phyloP scores from a whole-genome alignment of 331 rosid species.

The Saraca asoca region DNA sequence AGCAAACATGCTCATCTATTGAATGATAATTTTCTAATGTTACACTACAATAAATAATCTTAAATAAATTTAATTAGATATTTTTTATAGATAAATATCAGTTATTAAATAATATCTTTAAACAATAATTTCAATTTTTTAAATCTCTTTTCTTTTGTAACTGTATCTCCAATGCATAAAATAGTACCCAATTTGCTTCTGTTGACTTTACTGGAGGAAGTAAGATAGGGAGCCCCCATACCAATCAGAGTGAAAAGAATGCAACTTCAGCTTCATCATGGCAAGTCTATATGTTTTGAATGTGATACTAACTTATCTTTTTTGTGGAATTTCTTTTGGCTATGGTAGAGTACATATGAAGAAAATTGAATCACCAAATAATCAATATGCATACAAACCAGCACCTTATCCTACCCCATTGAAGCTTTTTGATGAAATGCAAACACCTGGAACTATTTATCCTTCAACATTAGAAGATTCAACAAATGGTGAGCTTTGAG shows the following conservation, averaged over 20 bases:
- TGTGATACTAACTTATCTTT: constrained; percentile 50
- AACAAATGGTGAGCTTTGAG: constrained; percentile 53
- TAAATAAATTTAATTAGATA: too few relatives aligned
- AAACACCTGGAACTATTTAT: constrained; percentile 92
- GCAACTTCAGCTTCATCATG: constrained; percentile 43
- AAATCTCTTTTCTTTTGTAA: constrained; percentile 41
- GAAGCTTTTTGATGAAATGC: constrained; percentile 81
- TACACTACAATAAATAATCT: too few relatives aligned
- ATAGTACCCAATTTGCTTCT: constrained; percentile 39
- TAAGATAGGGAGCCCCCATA: constrained; percentile 32
- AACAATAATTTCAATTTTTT: too few relatives aligned
- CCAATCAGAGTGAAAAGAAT: constrained; percentile 36
- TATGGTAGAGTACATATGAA: constrained; percentile 39
- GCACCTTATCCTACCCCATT: constrained; percentile 80
- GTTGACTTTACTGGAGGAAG: constrained; percentile 50
- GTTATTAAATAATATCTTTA: too few relatives aligned
- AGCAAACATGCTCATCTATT: too few relatives aligned
- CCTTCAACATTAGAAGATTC: constrained; percentile 60
- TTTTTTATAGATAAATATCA: too few relatives aligned
- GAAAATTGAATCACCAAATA: constrained; percentile 45
- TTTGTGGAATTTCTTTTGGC: constrained; percentile 52
- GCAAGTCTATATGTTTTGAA: constrained; percentile 79
- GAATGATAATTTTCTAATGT: too few relatives aligned
- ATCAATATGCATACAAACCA: constrained; percentile 51
- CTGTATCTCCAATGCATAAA: constrained; percentile 50